These are phyloP conservation scores for Penicillium crustosum DNA, from an alignment of 2,329 filamentous ascomycete genomes.

Conservation along the genomic window DNA sequence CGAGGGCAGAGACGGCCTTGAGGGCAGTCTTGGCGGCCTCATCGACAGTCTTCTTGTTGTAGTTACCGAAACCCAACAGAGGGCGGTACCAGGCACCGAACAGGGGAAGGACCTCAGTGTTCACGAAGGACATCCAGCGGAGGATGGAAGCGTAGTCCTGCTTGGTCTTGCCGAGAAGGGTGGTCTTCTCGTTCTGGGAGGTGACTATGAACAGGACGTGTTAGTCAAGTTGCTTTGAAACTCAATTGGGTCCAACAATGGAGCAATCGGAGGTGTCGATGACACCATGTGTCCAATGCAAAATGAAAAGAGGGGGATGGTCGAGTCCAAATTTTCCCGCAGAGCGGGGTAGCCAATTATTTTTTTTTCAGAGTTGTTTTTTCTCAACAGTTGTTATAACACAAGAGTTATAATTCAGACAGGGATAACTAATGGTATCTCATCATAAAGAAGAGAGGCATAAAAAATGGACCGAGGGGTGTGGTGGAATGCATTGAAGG, in stretches of 20 bases:
- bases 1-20: conserved; percentile 70
- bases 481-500: conserved; percentile 6
- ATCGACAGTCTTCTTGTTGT: conserved; percentile 98
- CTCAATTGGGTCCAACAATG: conserved; percentile 8
- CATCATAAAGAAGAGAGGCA: conserved; percentile 56
- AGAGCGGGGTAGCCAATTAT: conserved; percentile 55
- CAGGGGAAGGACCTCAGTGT: conserved; percentile 74
- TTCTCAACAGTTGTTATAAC: conserved; percentile 71
- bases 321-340: conserved; percentile 20
- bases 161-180: conserved; percentile 99
- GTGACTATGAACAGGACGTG: conserved; percentile 63
- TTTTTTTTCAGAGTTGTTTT: conserved; percentile 65
- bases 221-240: conserved; percentile 26
- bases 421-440: conserved; percentile 97
- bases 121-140: conserved; percentile 97
- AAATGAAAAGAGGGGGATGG: conserved; percentile 18
- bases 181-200: conserved; percentile 99
- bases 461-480: conserved; percentile 1
- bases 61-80: conserved; percentile 74
- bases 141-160: conserved; percentile 99
- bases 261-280: conserved; percentile 17
- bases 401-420: conserved; percentile 89
- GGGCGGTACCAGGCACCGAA: conserved; percentile 83
- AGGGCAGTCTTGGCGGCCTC: conserved; percentile 68
- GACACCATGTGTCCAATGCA: conserved; percentile 15